These are phyloP conservation scores for Yamadazyma mexicana DNA, from an alignment of 1,139 yeast species.

Conservation along the genomic window DNA sequence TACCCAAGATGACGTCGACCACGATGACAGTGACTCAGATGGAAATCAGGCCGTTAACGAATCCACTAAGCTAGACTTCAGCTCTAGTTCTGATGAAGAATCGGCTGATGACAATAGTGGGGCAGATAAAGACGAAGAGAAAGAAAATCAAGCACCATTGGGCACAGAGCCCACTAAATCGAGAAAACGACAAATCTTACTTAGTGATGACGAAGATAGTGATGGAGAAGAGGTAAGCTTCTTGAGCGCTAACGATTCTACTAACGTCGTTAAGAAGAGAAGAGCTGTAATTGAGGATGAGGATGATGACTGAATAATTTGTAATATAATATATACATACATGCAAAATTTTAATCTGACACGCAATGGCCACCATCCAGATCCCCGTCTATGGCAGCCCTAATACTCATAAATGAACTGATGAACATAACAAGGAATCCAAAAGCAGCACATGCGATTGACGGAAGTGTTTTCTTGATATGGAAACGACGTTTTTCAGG, in stretches of 20 bases:
- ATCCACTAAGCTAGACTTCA: constrained; percentile 11
- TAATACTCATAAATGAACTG: constrained; percentile 72
- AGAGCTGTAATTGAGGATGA: constrained; percentile 22
- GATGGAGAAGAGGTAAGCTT: constrained; percentile 12
- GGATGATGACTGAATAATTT: constrained; percentile 17
- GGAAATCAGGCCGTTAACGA: constrained; percentile 14
- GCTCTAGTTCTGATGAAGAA: constrained; percentile 10
- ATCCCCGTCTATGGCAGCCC: constrained; percentile 41
- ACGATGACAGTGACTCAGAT: constrained; percentile 14
- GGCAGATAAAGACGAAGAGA: constrained; percentile 6
- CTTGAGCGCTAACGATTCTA: constrained; percentile 14
- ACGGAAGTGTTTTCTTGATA: constrained; percentile 44
- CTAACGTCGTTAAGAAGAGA: constrained; percentile 15
- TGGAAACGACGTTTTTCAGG: constrained; percentile 30
- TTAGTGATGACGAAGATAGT: constrained; percentile 29
- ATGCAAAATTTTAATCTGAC: constrained; percentile 22
- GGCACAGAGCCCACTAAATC: constrained; percentile 5
- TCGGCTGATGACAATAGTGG: neutral
- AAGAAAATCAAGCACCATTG: constrained; percentile 13
- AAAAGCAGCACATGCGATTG: constrained; percentile 62
- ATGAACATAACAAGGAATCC: constrained; percentile 77
- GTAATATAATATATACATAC: constrained; percentile 2
- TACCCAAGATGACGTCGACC: constrained; percentile 7
- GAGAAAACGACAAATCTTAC: constrained; percentile 17
- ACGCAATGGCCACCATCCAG: constrained; percentile 38